Conservation (phyloP, 2,329 filamentous ascomycete species). For the Stromatinia cepivora region DNA sequence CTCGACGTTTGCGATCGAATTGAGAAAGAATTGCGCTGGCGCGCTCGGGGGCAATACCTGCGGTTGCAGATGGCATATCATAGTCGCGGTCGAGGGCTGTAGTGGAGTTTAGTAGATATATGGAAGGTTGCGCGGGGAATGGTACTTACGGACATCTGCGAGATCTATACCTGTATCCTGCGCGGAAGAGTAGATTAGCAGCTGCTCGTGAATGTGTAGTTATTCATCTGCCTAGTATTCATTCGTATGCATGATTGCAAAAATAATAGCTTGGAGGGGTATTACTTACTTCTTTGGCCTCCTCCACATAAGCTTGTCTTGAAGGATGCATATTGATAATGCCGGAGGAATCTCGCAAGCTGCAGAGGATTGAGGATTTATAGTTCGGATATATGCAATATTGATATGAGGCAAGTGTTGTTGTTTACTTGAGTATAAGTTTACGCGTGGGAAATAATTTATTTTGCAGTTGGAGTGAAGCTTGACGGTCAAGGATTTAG, state of each 20-base stretch:
- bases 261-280: constrained; percentile 12
- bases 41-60: constrained; percentile 40
- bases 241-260: constrained; percentile 3
- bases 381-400: background rate
- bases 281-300: constrained; percentile 65
- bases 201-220: background rate
- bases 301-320: constrained; percentile 91
- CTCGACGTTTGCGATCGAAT: constrained; percentile 87
- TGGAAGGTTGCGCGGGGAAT: constrained; percentile 32
- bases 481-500: constrained; percentile 10
- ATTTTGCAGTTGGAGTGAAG: constrained; percentile 13
- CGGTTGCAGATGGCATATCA: constrained; percentile 42
- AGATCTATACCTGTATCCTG: constrained; percentile 56
- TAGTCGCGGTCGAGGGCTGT: constrained; percentile 78
- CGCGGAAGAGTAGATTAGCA: constrained; percentile 24
- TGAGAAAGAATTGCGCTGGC: constrained; percentile 51
- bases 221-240: constrained; percentile 12
- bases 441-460: background rate
- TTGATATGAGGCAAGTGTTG: constrained; percentile 1
- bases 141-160: constrained; percentile 60
- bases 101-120: constrained; percentile 35
- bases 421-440: background rate
- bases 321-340: constrained; percentile 72
- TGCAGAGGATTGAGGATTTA: background rate
- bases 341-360: background rate